Base-by-base conservation (phyloP, 1,284 basidiomycete genomes). In the Earliella scabrosa region DNA sequence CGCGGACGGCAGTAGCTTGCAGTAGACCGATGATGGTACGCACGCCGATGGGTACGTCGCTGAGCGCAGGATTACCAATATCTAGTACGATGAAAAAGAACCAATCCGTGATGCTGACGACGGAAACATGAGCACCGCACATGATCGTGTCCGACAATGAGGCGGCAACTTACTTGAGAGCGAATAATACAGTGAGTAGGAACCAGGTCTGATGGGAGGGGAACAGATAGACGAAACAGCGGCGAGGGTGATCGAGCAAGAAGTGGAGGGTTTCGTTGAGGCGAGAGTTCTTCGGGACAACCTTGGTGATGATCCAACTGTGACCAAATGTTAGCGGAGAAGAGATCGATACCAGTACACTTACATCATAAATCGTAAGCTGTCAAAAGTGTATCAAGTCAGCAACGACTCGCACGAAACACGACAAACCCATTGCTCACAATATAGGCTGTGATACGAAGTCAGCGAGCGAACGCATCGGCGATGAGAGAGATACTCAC, bases 151-250 rank as follows among this genome's bases (percentile, higher is more conserved):
- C n/a, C 3, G 2, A 34, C 6, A 2, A 13, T 13, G 10, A 11
- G 11, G 23, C 20, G 49, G 32, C 14, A 4, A 72, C 82, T 60
- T 65, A 93, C 89, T 87, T 94, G 31, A 98, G 77, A 4, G 77
- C 67, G 9, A 90, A 39, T 0, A 91, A 71, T 40, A 97, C 65
- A 1, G 83, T 82, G 0, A 94, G 62, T 14, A 98, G 82, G 65
- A 96, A 93, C 93, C 95, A 97, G 2, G 96, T 98, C 70, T 98
- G 95, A 63, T 95, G 92, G 0, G 93, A 89, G 0, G 97, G 97
- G 67, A 99, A 98, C 7, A 99, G 83, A 71, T 97, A 96, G 39
- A 97, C 87, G 69, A 94, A 98, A 75, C 97, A 95, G 61, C 96
- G 85, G 23, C 96, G 85, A n/a, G 97, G 97, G 68, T 98, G 97